phyloP scores from a whole-genome alignment of 768 basidiomycete species.

The Pulveroboletus sp. region DNA sequence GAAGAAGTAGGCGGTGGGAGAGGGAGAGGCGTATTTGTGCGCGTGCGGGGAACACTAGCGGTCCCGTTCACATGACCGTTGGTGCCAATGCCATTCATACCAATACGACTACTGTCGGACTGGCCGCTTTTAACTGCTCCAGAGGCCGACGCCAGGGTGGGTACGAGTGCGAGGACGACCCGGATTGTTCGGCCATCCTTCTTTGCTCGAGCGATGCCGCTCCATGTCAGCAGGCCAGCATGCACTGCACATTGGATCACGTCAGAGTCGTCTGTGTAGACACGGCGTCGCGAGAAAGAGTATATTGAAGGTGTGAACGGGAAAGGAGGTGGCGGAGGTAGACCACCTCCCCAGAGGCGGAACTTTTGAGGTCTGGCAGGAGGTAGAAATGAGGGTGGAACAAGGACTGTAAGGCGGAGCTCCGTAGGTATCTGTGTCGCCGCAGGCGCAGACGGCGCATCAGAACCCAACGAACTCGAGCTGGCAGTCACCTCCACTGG shows the following conservation, averaged over 20 bases:
- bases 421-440: conserved; percentile 25
- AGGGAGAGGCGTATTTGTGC: conserved; percentile 28
- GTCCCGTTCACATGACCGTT: conserved; percentile 34
- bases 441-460: conserved; percentile 8
- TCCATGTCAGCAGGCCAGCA: conserved; percentile 51
- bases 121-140: conserved; percentile 36
- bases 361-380: conserved; percentile 49
- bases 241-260: conserved; percentile 68
- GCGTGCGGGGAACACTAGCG: conserved; percentile 27
- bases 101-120: conserved; percentile 19
- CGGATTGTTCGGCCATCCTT: conserved; percentile 38
- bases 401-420: conserved; percentile 47
- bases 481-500: conserved; percentile 19
- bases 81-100: conserved; percentile 7
- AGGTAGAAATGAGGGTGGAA: conserved; percentile 61
- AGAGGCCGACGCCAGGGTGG: conserved; percentile 41
- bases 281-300: conserved; percentile 41
- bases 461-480: conserved; percentile 28
- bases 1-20: conserved; percentile 21
- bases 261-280: conserved; percentile 81
- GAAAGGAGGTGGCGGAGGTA: conserved; percentile 40
- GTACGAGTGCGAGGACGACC: conserved; percentile 40
- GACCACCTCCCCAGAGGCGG: conserved; percentile 71
- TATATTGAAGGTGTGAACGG: conserved; percentile 23
- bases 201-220: conserved; percentile 36